These are phyloP conservation scores for Acacia confusa DNA, from an alignment of 306 rosid genomes.

Conservation along the genomic window DNA sequence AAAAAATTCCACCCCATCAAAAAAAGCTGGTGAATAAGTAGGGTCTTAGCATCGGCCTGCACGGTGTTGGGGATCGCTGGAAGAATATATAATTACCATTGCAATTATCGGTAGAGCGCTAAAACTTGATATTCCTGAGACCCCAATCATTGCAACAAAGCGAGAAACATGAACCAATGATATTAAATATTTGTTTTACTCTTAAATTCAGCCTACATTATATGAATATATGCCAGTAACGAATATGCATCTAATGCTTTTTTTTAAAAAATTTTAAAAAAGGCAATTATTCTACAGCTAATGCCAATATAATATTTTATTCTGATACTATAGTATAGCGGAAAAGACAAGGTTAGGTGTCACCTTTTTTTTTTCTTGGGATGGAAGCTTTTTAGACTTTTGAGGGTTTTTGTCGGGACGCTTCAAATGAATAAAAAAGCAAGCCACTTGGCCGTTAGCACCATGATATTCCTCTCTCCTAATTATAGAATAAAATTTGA, in stretches of 20 bases:
- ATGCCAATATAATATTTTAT: neutral
- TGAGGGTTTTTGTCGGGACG: neutral
- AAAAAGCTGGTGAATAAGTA: constrained; percentile 71
- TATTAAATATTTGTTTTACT: too few relatives aligned
- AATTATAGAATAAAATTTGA: too few relatives aligned
- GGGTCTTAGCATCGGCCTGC: constrained; percentile 80
- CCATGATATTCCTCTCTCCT: too few relatives aligned
- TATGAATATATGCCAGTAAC: neutral
- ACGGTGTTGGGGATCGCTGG: neutral
- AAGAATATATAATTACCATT: neutral
- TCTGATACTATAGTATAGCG: neutral
- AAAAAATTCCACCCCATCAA: constrained; percentile 66
- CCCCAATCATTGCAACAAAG: constrained; percentile 82
- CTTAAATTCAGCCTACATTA: neutral
- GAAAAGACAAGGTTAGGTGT: too few relatives aligned
- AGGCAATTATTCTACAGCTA: neutral
- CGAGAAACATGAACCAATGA: constrained; percentile 61
- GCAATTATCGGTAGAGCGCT: too few relatives aligned
- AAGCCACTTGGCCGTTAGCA: neutral
- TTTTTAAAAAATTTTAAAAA: neutral
- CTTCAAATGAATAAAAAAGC: neutral
- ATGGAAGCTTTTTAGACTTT: neutral
- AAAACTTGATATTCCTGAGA: constrained; percentile 27
- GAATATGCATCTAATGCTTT: neutral
- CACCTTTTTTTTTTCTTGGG: neutral